Evolutionary conservation across 495 filamentous ascomycete genomes (phyloP), one percentile per base, ranked within the genome.

Genomic region (Rhypophila decipiens): DNA sequence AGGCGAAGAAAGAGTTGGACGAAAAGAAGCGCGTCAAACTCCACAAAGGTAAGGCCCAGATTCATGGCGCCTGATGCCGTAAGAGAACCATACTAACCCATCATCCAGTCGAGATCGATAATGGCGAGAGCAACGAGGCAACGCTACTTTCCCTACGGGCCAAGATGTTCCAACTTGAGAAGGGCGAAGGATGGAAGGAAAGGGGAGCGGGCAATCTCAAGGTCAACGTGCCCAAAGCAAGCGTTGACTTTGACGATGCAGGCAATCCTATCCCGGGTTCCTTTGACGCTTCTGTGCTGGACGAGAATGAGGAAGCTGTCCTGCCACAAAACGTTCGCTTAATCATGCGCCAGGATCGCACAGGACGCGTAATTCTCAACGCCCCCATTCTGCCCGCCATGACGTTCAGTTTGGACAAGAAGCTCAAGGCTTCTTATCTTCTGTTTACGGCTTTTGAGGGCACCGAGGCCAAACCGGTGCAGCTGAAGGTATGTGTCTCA

Each of bases 331-430:
- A 53, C 20, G 79, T 79, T 10, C 83, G 90, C 20, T 76, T 96
- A 55, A 78, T 96, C 49, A 88, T 96, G 83, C 80, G 90, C 4
- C 88, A 91, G 36, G 88, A 95, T 51, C 85, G 86, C 34, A 86
- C 84, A 4, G 75, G 85, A 44, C 79, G 87, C n/a, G 83, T 95
- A n/a, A 80, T 93, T 58, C 73, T 96, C 33, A 96, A 96, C 64
- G 84, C 83, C 3, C 76, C 79, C 1, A 70, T 96, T 45, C 77
- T 85, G 39, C 82, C 84, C 54, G 76, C 78, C 4, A 85, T 90
- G 78, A 76, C 76, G 29, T 82, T 87, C 55, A 80, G 85, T 24
- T 80, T 86, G 18, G 85, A 79, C 52, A 74, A 78, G 42, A 73
- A 84, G 40, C 65, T 78, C 35, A 76, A 85, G 50, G 72, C 80